These are phyloP conservation scores for Podospora comata DNA, from an alignment of 495 filamentous ascomycete species.

Conservation along the genomic window DNA sequence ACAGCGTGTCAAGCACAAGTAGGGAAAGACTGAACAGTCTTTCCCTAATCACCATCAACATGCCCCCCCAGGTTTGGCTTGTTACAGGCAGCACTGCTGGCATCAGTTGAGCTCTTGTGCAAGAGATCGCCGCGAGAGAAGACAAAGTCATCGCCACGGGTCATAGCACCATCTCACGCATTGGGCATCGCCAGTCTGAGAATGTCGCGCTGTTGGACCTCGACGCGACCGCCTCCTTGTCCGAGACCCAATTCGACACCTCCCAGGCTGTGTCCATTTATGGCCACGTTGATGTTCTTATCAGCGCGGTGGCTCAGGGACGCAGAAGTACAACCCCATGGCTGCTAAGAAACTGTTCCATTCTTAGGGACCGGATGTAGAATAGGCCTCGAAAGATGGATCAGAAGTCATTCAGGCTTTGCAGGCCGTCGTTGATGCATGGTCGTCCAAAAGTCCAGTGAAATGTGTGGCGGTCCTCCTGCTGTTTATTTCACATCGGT, in stretches of 20 bases:
- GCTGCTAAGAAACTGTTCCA: constrained; percentile 18
- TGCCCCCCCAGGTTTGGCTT: constrained; percentile 32
- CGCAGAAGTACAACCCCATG: constrained; percentile 11
- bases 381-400: no score
- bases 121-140: constrained; percentile 45
- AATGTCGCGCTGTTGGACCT: constrained; percentile 42
- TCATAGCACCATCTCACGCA: constrained; percentile 38
- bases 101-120: constrained; percentile 42
- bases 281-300: constrained; percentile 50
- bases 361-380: not conserved
- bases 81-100: constrained; percentile 49
- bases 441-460: no score
- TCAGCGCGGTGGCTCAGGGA: constrained; percentile 20
- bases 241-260: constrained; percentile 39
- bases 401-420: no score
- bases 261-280: constrained; percentile 34
- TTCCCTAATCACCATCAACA: not conserved
- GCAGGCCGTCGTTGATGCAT: no score
- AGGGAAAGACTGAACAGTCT: no score
- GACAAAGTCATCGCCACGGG: constrained; percentile 57
- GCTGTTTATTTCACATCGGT: no score
- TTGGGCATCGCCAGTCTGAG: constrained; percentile 42
- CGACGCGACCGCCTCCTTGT: constrained; percentile 44
- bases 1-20: no score
- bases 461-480: no score